phyloP scores from a whole-genome alignment of 2,329 filamentous ascomycete genomes.

The Fusarium pilosicola region DNA sequence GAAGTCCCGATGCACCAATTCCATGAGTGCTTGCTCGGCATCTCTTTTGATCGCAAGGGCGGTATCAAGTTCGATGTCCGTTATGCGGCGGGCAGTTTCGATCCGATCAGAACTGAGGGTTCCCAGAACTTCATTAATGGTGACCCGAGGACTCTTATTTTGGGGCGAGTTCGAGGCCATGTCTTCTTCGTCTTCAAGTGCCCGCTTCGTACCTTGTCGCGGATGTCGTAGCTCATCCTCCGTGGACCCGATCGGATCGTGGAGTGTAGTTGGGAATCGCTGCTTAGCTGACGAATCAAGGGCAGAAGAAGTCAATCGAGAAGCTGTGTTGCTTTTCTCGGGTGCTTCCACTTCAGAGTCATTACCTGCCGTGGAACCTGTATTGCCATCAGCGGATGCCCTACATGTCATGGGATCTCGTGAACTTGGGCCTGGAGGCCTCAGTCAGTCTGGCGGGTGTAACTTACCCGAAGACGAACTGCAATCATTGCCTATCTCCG shows the following conservation, averaged over 20 bases:
- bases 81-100: not conserved
- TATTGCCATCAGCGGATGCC: not conserved
- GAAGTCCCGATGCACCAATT: not conserved
- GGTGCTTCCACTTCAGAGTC: not conserved
- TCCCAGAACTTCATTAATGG: not conserved
- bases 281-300: too few species aligned
- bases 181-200: not conserved
- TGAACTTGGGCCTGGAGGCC: not conserved
- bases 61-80: not conserved
- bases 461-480: not conserved
- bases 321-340: accelerated
- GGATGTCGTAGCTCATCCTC: not conserved
- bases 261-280: not conserved
- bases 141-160: not conserved
- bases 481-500: not conserved
- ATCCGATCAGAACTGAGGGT: not conserved
- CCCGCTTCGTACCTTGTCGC: accelerated
- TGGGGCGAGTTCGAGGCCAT: too few species aligned
- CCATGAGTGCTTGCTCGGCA: not conserved
- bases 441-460: not conserved
- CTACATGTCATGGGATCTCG: not conserved
- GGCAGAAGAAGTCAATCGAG: not conserved
- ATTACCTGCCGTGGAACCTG: not conserved
- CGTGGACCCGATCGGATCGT: not conserved
- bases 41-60: not conserved